Evolutionary conservation across 1,284 basidiomycete genomes (phyloP).

Genomic region (Schizophyllum amplum): DNA sequence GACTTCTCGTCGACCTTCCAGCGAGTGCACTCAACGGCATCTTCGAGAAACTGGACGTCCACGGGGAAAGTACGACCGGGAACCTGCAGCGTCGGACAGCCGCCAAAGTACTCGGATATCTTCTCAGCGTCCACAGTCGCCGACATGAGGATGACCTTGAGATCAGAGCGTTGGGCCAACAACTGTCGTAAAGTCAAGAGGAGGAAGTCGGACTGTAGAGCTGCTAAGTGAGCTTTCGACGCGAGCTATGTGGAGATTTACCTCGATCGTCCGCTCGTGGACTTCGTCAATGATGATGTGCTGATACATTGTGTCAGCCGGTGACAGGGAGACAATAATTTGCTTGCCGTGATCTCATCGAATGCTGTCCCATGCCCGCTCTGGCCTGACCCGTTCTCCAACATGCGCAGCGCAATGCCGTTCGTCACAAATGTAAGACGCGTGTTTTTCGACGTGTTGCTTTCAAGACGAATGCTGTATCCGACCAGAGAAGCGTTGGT

Average conservation of each 20-base stretch:
- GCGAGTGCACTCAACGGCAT: constrained; percentile 81
- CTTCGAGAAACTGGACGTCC: constrained; percentile 82
- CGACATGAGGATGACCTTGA: constrained; percentile 97
- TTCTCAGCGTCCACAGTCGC: constrained; percentile 95
- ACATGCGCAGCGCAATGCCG: constrained; percentile 95
- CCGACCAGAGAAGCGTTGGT: constrained; percentile 80
- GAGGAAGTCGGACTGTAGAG: constrained; percentile 98
- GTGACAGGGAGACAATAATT: constrained; percentile 4
- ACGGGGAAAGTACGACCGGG: constrained; percentile 98
- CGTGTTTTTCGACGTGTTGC: constrained; percentile 77
- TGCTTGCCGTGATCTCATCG: constrained; percentile 83
- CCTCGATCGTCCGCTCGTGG: constrained; percentile 10
- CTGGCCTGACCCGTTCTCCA: constrained; percentile 71
- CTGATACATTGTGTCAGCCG: constrained; percentile 24
- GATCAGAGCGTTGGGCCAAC: constrained; percentile 67
- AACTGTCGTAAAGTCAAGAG: constrained; percentile 93
- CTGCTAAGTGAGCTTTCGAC: constrained; percentile 83
- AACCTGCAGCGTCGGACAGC: constrained; percentile 83
- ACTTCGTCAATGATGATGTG: constrained; percentile 89
- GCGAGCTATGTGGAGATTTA: neutral
- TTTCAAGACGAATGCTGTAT: constrained; percentile 93
- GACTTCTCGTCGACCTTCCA: constrained; percentile 85
- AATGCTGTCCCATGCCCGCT: constrained; percentile 72
- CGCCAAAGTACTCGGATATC: constrained; percentile 88
- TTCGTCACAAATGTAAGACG: constrained; percentile 85